Percentiles rank a stretch among this genome's conserved stretches.
These are phyloP conservation scores for Thuja plicata DNA, from an alignment of 83 land plant genomes.

Conservation along the genomic window DNA sequence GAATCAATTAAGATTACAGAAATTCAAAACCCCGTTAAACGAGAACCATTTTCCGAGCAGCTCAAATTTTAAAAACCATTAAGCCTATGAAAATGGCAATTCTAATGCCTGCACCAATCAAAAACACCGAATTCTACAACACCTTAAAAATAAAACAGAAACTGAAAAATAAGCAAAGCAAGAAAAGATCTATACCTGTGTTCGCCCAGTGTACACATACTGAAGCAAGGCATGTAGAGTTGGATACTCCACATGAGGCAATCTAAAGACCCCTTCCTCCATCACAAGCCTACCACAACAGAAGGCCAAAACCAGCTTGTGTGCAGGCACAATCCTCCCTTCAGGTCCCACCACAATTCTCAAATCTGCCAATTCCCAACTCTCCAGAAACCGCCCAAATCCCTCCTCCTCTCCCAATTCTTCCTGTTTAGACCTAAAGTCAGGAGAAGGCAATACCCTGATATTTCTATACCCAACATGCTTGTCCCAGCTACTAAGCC, in stretches of 20 bases:
- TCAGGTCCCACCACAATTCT: slow-evolving; percentile 63
- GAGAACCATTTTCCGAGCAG: no score
- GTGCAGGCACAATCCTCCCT: slow-evolving; percentile 73
- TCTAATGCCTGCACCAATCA: neutral
- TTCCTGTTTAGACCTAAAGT: neutral
- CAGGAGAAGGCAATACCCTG: slow-evolving; percentile 56
- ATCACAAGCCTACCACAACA: slow-evolving; percentile 35
- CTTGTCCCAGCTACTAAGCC: slow-evolving; percentile 98
- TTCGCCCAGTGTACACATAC: slow-evolving; percentile 78
- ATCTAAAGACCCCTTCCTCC: slow-evolving; percentile 31
- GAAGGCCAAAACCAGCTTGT: slow-evolving; percentile 62
- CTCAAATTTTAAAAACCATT: neutral
- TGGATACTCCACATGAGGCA: slow-evolving; percentile 54
- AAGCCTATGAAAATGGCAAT: neutral
- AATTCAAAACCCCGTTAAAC: no score
- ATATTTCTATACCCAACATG: slow-evolving; percentile 96
- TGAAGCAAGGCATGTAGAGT: slow-evolving; percentile 76
- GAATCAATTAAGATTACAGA: no score
- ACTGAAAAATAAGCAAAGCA: neutral
- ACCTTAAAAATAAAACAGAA: neutral
- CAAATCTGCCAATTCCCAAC: slow-evolving; percentile 78
- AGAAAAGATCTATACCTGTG: slow-evolving; percentile 45
- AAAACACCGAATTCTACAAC: neutral
- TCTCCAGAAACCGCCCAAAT: slow-evolving; percentile 73
- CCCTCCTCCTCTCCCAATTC: slow-evolving; percentile 39